Evolutionary conservation across 192 early-diverging fungal species (phyloP), one percentile per base, ranked within the genome.

Genomic region (Thamnidium elegans): DNA sequence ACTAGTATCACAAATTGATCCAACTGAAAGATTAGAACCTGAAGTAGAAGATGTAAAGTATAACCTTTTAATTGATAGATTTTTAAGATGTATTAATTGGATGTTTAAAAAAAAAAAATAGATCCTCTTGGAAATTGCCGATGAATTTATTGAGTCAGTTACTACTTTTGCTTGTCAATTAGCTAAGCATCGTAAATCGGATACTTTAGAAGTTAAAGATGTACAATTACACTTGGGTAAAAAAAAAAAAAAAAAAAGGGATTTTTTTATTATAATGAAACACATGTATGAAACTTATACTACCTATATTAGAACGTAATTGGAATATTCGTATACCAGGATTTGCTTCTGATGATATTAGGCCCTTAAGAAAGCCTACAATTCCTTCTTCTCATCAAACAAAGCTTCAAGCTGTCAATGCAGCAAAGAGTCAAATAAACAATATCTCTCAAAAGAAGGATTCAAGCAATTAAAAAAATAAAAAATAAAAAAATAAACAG

Each of bases 311-410:
- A 80, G 92, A 94, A 77, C 84, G 90, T 15, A 94, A 90, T 66
- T 94, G 89, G 90, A 94, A 92, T 58, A 89, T 94, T 53, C 87
- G 92, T 54, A 91, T 94, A 67, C 92, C 92, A 53, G 91, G 91
- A 10, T 93, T 91, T 70, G 87, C 90, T 0, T 82, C 88, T n/a
- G 90, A 92, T 69, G 87, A 89, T 66, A 90, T 92, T 46, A 65
- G 90, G 51, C 88, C 88, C 14, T 75, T 90, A n/a, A 69, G 88
- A 31, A 92, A 92, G 61, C 66, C 86, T 7, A 74, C 74, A 3
- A 79, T 89, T 20, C 81, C 87, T n/a, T 61, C 79, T 43, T 70
- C 76, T 7, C 87, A 92, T 66, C 86, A 87, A 50, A 77, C 84
- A 36, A 87, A 81, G 66, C 64, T 90, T 32, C 76, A 77, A 19